Evolutionary conservation across 345 rosid species (phyloP), one percentile per base, ranked within the genome.

Genomic region (Eutrema heterophyllum): DNA sequence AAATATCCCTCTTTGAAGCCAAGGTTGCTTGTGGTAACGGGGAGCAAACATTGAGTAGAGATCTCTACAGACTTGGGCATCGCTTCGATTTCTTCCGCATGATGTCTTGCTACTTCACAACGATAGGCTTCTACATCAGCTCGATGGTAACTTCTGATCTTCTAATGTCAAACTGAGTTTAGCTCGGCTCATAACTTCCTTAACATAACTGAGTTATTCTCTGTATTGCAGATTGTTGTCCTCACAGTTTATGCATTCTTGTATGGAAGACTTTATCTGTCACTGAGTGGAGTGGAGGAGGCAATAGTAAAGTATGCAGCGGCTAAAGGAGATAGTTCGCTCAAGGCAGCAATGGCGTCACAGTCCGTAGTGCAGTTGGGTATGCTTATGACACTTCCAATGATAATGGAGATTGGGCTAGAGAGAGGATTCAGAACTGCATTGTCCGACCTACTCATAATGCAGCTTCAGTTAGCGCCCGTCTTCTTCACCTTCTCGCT

Each of bases 11-110:
- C 70, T 95, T 95, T 66, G 99, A 95, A 86, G 97, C 99, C 48
- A 95, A 95, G 81, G 96, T 95, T 16, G 99, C 99, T 55, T 90
- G 98, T 65, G 99, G 99, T 24, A 95, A 95, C 57, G 99, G 97
- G 39, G 99, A 95, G 80, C 99, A 95, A 83, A 82, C 81, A 68
- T 86, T 95, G 64, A 95, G 99, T 82, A 80, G 97, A 71, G 99
- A 95, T 73, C 82, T 95, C 79, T 92, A 95, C 66, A 84, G 98
- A 75, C 77, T 95, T 49, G 99, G 99, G 58, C 99, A 92, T 81
- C 93, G 99, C 24, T 92, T 95, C 40, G 98, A 95, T 81, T 95
- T 95, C 81, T 92, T 90, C 87, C 92, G 98, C 67, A 92, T 95
- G 99, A 63, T 95, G 83, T 92, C 99, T 12, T 84, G 82, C 67